phyloP scores from a whole-genome alignment of 352 stramenopile species.

The Globisporangium spinosum region DNA sequence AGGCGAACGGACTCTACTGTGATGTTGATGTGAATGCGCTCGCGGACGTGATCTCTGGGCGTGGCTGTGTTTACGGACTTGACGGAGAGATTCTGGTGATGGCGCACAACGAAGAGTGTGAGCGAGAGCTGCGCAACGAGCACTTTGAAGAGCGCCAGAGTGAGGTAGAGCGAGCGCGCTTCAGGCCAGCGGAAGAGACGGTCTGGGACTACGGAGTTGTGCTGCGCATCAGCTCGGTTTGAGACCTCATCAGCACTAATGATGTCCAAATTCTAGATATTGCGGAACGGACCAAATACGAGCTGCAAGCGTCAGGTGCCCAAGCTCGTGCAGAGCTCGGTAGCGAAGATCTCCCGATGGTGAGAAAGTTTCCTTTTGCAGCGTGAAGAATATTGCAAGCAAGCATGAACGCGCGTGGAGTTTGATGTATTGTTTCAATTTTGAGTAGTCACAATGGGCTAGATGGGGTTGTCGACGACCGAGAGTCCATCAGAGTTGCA shows the following conservation, averaged over 20 bases:
- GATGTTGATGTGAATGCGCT: slow-evolving; percentile 6
- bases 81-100: slow-evolving; percentile 42
- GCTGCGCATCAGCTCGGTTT: slow-evolving; percentile 14
- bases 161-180: slow-evolving; percentile 17
- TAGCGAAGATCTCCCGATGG: no score
- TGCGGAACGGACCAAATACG: no score
- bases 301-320: no score
- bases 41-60: slow-evolving; percentile 20
- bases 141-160: slow-evolving; percentile 38
- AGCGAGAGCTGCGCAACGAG: slow-evolving; percentile 56
- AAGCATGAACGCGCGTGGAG: no score
- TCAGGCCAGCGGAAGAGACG: slow-evolving; percentile 21
- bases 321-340: no score
- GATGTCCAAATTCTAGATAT: not conserved
- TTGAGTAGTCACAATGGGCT: no score
- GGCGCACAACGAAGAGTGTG: slow-evolving; percentile 43
- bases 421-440: no score
- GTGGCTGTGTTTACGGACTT: slow-evolving; percentile 24
- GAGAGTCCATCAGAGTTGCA: no score
- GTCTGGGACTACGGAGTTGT: slow-evolving; percentile 22
- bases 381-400: no score
- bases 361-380: no score
- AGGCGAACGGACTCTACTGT: not conserved
- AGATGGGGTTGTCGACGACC: no score
- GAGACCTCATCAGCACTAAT: not conserved